Percentiles rank a stretch among this genome's conserved stretches.
phyloP scores from a whole-genome alignment of 495 filamentous ascomycete genomes.

The Aspergillus affinis region DNA sequence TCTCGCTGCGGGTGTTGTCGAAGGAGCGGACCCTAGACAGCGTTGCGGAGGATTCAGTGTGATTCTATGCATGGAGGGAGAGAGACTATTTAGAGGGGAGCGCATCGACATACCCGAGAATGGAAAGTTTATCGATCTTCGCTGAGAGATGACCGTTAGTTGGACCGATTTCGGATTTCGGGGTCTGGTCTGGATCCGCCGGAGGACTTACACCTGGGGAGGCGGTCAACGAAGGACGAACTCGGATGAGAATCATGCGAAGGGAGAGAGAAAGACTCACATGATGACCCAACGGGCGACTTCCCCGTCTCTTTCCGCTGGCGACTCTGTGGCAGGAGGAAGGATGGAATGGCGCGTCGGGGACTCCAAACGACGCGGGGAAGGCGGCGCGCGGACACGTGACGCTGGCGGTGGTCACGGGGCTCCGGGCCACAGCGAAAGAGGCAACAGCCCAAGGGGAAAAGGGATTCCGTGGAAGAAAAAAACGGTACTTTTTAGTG shows the following conservation, averaged over 20 bases:
- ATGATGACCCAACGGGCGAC: slow-evolving; percentile 5
- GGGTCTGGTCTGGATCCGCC: slow-evolving; percentile 1
- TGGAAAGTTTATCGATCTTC: slow-evolving; percentile 86
- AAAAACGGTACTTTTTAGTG: not conserved
- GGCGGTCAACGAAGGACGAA: not conserved
- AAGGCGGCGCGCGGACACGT: slow-evolving; percentile 36
- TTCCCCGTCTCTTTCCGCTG: no score
- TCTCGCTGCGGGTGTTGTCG: slow-evolving; percentile 70
- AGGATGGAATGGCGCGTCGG: not conserved
- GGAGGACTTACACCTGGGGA: slow-evolving; percentile 22
- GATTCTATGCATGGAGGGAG: not conserved
- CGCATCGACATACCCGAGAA: slow-evolving; percentile 59
- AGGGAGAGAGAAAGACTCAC: not conserved
- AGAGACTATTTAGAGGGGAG: not conserved
- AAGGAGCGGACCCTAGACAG: slow-evolving; percentile 80
- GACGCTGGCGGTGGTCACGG: slow-evolving; percentile 1
- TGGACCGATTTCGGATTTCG: not conserved
- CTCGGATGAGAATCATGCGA: not conserved
- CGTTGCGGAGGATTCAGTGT: slow-evolving; percentile 4
- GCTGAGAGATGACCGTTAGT: slow-evolving; percentile 36
- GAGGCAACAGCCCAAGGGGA: not conserved
- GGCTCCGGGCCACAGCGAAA: no score
- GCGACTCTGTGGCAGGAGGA: no score
- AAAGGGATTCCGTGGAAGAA: no score
- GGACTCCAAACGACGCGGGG: slow-evolving; percentile 24